phyloP scores from a whole-genome alignment of 2,329 filamentous ascomycete species.

The Alternaria incomplexa region DNA sequence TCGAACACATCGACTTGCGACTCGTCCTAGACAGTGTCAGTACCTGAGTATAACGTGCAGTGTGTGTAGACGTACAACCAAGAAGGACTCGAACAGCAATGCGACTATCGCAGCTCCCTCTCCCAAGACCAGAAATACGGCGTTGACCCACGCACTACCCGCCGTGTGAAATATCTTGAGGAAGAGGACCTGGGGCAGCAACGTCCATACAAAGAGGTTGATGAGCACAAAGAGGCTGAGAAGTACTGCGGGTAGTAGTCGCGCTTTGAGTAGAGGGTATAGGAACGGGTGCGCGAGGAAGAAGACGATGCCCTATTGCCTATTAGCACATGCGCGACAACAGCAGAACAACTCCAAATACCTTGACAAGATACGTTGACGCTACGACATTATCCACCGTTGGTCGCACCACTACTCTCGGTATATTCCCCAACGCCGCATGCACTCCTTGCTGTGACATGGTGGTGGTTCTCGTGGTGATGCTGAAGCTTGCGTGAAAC shows the following conservation, averaged over 20 bases:
- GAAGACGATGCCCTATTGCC: constrained; percentile 74
- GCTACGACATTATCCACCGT: constrained; percentile 35
- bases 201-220: constrained; percentile 87
- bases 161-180: constrained; percentile 85
- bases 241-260: constrained; percentile 79
- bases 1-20: constrained; percentile 80
- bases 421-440: constrained; percentile 34
- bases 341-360: constrained; percentile 1
- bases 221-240: constrained; percentile 83
- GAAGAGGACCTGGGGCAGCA: constrained; percentile 87
- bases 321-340: constrained; percentile 16
- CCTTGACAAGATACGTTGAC: constrained; percentile 41
- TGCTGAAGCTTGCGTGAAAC: neutral
- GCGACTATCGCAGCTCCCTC: constrained; percentile 68
- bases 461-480: constrained; percentile 21
- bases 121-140: constrained; percentile 79
- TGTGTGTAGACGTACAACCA: constrained; percentile 45
- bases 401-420: constrained; percentile 36
- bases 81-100: constrained; percentile 59
- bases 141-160: constrained; percentile 85
- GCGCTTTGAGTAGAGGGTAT: constrained; percentile 78
- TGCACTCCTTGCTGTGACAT: constrained; percentile 41
- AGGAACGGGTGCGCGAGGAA: constrained; percentile 79
- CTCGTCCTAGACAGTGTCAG: constrained; percentile 59
- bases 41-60: neutral